A percentile compares a stretch with the other conserved stretches of the same genome.
Evolutionary conservation across 306 rosid genomes (phyloP).

Genomic region (Phaseolus lunatus): DNA sequence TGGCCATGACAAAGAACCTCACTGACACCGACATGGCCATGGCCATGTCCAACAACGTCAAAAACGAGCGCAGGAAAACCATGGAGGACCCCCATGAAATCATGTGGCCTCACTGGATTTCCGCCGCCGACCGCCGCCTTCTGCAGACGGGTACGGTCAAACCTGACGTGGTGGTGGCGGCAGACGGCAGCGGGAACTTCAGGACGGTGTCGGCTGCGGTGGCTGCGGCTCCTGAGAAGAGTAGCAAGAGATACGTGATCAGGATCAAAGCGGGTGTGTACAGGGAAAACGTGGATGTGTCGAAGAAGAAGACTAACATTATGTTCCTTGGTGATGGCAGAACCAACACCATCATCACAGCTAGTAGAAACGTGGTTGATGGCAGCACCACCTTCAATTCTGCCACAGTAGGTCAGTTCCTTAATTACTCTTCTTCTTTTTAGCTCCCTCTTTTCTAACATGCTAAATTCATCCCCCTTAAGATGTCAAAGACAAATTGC

Average conservation of each 20-base stretch:
- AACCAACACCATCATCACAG: slow-evolving; percentile 68
- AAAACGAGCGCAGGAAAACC: neutral
- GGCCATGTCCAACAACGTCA: neutral
- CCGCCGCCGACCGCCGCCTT: slow-evolving; percentile 61
- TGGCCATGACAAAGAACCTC: slow-evolving; percentile 76
- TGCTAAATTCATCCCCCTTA: too few relatives aligned
- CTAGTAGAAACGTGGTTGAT: slow-evolving; percentile 66
- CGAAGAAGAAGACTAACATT: slow-evolving; percentile 64
- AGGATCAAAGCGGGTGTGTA: slow-evolving; percentile 76
- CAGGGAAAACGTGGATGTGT: slow-evolving; percentile 71
- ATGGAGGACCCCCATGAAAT: neutral
- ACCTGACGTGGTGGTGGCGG: slow-evolving; percentile 71
- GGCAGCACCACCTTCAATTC: slow-evolving; percentile 84
- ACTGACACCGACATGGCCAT: slow-evolving; percentile 56
- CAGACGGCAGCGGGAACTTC: slow-evolving; percentile 71
- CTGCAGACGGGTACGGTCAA: slow-evolving; percentile 56
- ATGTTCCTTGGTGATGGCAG: slow-evolving; percentile 84
- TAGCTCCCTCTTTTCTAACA: too few relatives aligned
- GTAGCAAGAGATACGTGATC: slow-evolving; percentile 62
- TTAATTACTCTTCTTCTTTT: too few relatives aligned
- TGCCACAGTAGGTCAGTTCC: slow-evolving; percentile 66
- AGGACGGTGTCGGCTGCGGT: slow-evolving; percentile 73
- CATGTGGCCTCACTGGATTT: slow-evolving; percentile 76
- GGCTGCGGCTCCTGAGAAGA: slow-evolving; percentile 66
- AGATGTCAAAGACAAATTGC: too few relatives aligned